Conservation (phyloP, 768 basidiomycete species). For the Suillus clintonianus region DNA sequence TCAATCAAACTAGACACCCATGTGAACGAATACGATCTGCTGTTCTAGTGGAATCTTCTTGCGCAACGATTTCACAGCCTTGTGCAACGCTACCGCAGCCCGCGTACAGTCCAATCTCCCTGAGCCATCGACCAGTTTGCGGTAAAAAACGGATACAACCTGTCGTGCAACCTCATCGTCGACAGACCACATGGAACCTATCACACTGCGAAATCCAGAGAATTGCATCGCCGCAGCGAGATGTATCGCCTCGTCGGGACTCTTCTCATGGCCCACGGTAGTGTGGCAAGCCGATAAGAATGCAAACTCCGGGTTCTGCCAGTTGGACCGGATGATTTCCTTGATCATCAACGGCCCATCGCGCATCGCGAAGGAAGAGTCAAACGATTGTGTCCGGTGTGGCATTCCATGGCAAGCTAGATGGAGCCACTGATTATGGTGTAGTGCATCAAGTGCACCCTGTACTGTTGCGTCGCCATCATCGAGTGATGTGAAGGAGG, state of each 20-base stretch:
- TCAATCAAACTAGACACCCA: neutral
- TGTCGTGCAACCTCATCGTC: conserved; percentile 12
- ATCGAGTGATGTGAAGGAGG: neutral
- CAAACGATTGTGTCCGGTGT: conserved; percentile 8
- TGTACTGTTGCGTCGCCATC: neutral
- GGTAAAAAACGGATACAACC: neutral
- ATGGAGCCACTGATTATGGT: conserved; percentile 13
- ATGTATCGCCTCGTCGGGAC: conserved; percentile 21
- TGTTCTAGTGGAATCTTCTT: conserved; percentile 2
- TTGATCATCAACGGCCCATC: conserved; percentile 12
- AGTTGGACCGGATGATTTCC: conserved; percentile 8
- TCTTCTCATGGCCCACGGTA: conserved; percentile 15
- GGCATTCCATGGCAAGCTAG: conserved; percentile 22
- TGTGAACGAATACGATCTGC: conserved; percentile 3
- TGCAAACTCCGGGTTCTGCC: conserved; percentile 16
- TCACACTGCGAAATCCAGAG: conserved; percentile 20
- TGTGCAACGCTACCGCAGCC: neutral
- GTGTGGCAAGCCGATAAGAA: conserved; percentile 27
- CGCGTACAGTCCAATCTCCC: neutral
- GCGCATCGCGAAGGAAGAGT: conserved; percentile 16
- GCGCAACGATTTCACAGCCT: neutral
- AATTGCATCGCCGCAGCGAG: conserved; percentile 24
- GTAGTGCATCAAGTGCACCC: conserved; percentile 6
- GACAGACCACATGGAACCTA: conserved; percentile 26
- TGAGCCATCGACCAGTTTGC: neutral